These are phyloP conservation scores for Dittrichia graveolens DNA, from an alignment of 129 eudicot genomes.

Conservation along the genomic window DNA sequence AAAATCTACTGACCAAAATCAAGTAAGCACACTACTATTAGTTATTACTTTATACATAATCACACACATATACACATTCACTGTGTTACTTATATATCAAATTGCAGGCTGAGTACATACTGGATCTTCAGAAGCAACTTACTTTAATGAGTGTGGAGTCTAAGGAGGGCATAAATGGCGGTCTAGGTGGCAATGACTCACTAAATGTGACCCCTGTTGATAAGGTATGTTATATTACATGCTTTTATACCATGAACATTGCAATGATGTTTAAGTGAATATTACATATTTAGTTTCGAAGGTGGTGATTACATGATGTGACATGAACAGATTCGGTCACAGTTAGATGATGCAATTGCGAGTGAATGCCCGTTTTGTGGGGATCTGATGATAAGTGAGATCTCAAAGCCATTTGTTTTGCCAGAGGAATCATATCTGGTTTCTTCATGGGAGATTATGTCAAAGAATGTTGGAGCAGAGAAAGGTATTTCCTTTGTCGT, in stretches of 20 bases:
- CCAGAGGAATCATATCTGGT: conserved; percentile 66
- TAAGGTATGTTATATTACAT: conserved; percentile 49
- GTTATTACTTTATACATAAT: neutral
- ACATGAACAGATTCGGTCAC: conserved; percentile 71
- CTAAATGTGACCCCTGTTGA: conserved; percentile 65
- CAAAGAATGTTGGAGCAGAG: conserved; percentile 44
- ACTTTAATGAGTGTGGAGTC: conserved; percentile 70
- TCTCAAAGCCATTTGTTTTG: conserved; percentile 75
- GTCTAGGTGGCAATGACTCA: conserved; percentile 52
- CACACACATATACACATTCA: neutral
- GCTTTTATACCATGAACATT: no score
- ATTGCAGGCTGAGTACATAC: conserved; percentile 85
- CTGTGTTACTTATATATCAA: neutral
- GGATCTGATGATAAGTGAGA: conserved; percentile 89
- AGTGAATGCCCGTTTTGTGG: conserved; percentile 98
- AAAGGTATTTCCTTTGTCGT: conserved; percentile 58
- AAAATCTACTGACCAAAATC: conserved; percentile 65
- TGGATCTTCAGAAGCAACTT: conserved; percentile 95
- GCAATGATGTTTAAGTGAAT: no score
- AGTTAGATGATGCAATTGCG: conserved; percentile 89
- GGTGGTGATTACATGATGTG: neutral
- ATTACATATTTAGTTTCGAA: neutral
- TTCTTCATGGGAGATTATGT: conserved; percentile 79
- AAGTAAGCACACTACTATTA: conserved; percentile 50
- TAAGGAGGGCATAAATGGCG: conserved; percentile 55